Conservation (phyloP, 2,329 filamentous ascomycete species). For the Colletotrichum orbiculare region DNA sequence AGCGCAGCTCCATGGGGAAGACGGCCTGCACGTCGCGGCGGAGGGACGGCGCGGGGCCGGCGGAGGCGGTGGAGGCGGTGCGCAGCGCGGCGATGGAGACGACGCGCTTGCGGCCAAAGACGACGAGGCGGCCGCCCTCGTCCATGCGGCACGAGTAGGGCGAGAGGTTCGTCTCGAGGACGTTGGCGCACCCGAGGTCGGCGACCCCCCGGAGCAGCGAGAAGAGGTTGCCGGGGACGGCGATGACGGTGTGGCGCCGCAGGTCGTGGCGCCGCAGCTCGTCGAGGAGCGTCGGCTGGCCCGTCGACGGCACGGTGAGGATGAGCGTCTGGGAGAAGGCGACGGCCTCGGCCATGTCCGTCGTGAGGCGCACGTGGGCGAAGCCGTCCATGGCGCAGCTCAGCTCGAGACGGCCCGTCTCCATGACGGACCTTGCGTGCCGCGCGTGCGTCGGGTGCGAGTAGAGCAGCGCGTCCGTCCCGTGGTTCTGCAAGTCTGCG, state of each 20-base stretch:
- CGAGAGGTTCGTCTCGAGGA: constrained; percentile 25
- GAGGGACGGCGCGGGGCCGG: not conserved
- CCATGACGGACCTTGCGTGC: constrained; percentile 15
- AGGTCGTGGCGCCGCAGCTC: constrained; percentile 15
- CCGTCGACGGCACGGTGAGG: constrained; percentile 24
- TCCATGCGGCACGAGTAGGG: constrained; percentile 29
- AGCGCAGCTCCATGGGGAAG: constrained; percentile 14
- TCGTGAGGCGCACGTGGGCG: constrained; percentile 9
- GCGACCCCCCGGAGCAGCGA: constrained; percentile 4
- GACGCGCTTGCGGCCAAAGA: constrained; percentile 21
- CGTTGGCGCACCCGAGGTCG: constrained; percentile 11
- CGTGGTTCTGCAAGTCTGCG: constrained; percentile 19
- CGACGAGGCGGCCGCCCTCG: not conserved
- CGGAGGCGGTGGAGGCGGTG: not conserved
- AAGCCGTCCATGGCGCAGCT: constrained; percentile 23
- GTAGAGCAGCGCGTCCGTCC: constrained; percentile 7
- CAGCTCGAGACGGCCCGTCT: constrained; percentile 16
- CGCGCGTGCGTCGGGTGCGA: constrained; percentile 22
- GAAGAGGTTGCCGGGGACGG: constrained; percentile 19
- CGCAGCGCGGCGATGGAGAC: constrained; percentile 16
- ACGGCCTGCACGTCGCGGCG: constrained; percentile 16
- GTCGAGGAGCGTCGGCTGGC: constrained; percentile 19
- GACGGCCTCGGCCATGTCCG: constrained; percentile 20
- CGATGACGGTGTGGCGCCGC: constrained; percentile 15
- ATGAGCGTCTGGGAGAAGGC: constrained; percentile 20